A percentile compares a stretch with the other conserved stretches of the same genome.
phyloP scores from a whole-genome alignment of 345 rosid species.

The Salix purpurea region DNA sequence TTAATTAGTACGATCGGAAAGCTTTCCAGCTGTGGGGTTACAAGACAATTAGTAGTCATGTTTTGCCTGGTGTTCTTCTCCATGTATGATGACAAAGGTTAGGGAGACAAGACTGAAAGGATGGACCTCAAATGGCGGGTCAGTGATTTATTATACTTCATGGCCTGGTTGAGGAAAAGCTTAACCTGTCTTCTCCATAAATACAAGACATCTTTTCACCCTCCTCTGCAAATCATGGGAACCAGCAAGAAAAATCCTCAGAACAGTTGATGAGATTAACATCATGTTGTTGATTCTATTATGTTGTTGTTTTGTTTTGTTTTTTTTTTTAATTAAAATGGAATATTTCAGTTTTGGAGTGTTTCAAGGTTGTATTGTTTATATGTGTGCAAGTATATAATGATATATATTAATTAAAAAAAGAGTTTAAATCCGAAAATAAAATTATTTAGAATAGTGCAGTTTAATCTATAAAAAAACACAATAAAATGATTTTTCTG shows the following conservation, averaged over 20 bases:
- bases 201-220: conserved; percentile 3
- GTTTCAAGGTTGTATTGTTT: no score
- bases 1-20: background rate
- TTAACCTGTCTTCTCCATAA: conserved; percentile 11
- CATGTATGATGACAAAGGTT: background rate
- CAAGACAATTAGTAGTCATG: conserved; percentile 4
- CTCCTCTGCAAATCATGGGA: background rate
- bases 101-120: background rate
- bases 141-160: background rate
- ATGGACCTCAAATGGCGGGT: conserved; percentile 9
- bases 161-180: conserved; percentile 1
- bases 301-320: no score
- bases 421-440: no score
- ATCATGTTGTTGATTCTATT: no score
- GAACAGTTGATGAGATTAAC: background rate
- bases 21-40: conserved; percentile 30
- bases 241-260: conserved; percentile 11
- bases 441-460: no score
- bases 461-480: no score
- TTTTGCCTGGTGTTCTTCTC: conserved; percentile 9
- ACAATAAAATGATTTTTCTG: no score
- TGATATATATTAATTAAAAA: no score
- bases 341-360: no score
- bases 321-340: no score
- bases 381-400: no score